Evolutionary conservation across 1,284 basidiomycete species (phyloP), one percentile per base, ranked within the genome.

Genomic region (Phylloboletellus chloephorus): DNA sequence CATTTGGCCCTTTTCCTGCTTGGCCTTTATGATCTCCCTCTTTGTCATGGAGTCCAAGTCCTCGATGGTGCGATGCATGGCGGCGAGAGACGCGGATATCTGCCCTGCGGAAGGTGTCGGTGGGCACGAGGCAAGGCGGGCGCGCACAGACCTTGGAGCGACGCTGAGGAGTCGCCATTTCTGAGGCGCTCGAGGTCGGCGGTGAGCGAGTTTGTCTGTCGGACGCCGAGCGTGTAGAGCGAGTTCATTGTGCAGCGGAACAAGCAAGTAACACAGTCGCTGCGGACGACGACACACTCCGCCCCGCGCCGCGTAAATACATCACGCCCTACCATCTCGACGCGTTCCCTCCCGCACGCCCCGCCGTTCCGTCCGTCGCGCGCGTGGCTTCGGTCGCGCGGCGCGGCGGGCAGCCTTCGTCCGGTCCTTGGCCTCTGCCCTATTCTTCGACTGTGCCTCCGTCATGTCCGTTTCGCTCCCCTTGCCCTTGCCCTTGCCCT

Each of bases 11-110:
- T 97, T 97, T 69, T 95, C 92, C 61, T 91, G 81, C 66, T 95
- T 95, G 29, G 87, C 82, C 52, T 89, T 90, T 39, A 95, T 88
- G 57, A 96, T 90, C 64, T 97, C 93, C 50, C 92, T 76, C 67
- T 85, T 88, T 1, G 88, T 89, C 88, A 97, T 92, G 9, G 88
- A 85, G 57, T 96, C 93, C 58, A 95, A 97, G 58, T 98, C 94
- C 53, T 96, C 92, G 49, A 96, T 82, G 41, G 94, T 90, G 42
- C 93, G 72, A 41, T 88, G 82, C 73, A 97, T 83, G 2, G 90
- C 91, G n/a, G 89, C 78, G 13, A 98, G 71, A 11, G 90, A 92
- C 20, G 93, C 92, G 24, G 88, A 88, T 66, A 97, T 91, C 75
- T 96, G 93, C 63, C 92, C 92, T 95, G 67, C 65, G 43, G n/a